These are phyloP conservation scores for Globisporangium spinosum DNA, from an alignment of 352 stramenopile species.

Conservation along the genomic window DNA sequence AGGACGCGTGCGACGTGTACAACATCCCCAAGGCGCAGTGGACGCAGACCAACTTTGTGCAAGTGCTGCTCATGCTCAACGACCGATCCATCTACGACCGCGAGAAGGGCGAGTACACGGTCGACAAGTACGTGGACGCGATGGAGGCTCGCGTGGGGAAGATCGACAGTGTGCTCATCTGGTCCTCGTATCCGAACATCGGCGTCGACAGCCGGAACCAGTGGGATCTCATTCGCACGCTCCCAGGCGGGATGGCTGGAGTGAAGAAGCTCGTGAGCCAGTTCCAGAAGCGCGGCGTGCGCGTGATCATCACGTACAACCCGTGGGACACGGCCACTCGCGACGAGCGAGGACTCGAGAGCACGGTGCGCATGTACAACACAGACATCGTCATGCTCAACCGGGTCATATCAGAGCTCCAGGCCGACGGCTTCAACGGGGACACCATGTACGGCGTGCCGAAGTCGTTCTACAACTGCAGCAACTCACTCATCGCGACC, in stretches of 20 bases:
- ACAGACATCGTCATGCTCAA: constrained; percentile 62
- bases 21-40: constrained; percentile 56
- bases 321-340: constrained; percentile 79
- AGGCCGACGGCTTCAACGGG: constrained; percentile 81
- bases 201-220: constrained; percentile 85
- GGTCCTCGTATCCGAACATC: constrained; percentile 79
- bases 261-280: constrained; percentile 45
- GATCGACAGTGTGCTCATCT: constrained; percentile 82
- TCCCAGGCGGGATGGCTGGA: constrained; percentile 47
- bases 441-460: constrained; percentile 88
- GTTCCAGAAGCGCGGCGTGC: constrained; percentile 57
- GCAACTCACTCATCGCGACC: constrained; percentile 41
- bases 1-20: constrained; percentile 64
- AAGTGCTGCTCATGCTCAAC: constrained; percentile 73
- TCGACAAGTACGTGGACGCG: constrained; percentile 59
- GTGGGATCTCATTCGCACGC: constrained; percentile 60
- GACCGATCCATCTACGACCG: constrained; percentile 77
- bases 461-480: constrained; percentile 79
- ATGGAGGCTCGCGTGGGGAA: constrained; percentile 52
- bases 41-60: constrained; percentile 78
- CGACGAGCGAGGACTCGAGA: constrained; percentile 45
- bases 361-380: constrained; percentile 62
- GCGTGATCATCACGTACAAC: constrained; percentile 81
- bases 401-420: constrained; percentile 31
- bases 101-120: constrained; percentile 50